Base-by-base conservation (phyloP, 192 early-diverging fungal species). In the Coemansia interrupta region DNA sequence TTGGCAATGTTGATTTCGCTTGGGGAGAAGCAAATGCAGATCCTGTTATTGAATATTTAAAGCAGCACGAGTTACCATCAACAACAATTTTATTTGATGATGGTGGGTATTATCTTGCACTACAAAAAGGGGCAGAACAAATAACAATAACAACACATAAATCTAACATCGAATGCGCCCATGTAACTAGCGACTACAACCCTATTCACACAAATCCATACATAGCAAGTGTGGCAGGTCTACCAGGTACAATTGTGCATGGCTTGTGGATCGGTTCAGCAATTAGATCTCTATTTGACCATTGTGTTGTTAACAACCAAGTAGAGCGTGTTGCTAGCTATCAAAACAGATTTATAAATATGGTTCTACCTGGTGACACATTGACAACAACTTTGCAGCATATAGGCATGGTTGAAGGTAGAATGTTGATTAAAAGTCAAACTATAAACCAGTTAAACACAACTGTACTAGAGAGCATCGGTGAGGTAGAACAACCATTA, bases 241-340 rank as follows among this genome's bases (percentile, higher is more conserved):
- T 95, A 36, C 93, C 95, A 10, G 91, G 84, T 26, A 87, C 90
- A 20, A 94, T 95, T 61, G 95, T 92, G 6, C 95, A 97, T 70
- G 93, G 95, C 36, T 86, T 94, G 88, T 97, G 92, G 92, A 97
- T 92, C n/a, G 84, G 81, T 53, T 90, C 93, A 7, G 86, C 91
- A 4, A 93, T 92, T 22, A 82, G 93, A 44, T 90, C 93, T 69
- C 86, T 92, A 67, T 86, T 97, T 11, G 95, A 97, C 66, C 83
- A 87, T 49, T 87, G 85, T 53, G 92, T 89, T 54, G 92, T 92
- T 45, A 86, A 89, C 58, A 91, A 93, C 70, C 72, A 86, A 24
- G 90, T 92, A 36, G 83, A 86, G 62, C 88, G 91, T 42, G 90
- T 95, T 43, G 84, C 84, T 17, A 83, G 69, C 18, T 95, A 91